These are phyloP conservation scores for Microstroma glucosiphilum DNA, from an alignment of 1,284 basidiomycete species.

Conservation along the genomic window DNA sequence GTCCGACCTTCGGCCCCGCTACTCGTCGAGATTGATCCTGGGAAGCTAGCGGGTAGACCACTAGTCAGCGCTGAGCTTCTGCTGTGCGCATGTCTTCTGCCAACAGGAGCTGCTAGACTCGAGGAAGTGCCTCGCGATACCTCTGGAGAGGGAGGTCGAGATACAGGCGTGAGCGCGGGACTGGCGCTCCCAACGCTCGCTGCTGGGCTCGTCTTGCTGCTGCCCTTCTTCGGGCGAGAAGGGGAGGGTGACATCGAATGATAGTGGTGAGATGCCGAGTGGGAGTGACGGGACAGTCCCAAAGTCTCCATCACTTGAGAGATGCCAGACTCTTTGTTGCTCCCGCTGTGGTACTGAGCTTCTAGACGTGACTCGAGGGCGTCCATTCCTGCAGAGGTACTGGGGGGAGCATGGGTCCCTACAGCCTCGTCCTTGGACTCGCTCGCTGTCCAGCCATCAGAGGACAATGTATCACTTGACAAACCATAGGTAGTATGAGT, in stretches of 20 bases:
- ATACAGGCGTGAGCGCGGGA: background rate
- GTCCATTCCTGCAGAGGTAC: background rate
- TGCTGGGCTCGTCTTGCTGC: too few relatives aligned
- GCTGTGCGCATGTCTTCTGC: background rate
- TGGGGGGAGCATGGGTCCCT: background rate
- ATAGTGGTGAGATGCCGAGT: background rate
- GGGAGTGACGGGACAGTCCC: background rate
- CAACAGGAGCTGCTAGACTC: background rate
- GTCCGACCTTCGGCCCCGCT: background rate
- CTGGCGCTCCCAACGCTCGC: background rate
- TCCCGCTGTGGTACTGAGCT: constrained; percentile 6
- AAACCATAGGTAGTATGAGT: background rate
- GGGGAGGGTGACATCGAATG: background rate
- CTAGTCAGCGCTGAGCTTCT: background rate
- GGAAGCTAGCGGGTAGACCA: too few relatives aligned
- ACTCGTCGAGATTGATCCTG: background rate
- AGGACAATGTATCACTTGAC: background rate
- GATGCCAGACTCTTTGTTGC: background rate
- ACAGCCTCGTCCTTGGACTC: background rate
- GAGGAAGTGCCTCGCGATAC: too few relatives aligned
- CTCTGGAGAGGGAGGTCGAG: background rate
- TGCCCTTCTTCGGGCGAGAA: too few relatives aligned
- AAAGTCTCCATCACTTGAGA: background rate
- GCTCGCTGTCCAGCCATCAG: background rate
- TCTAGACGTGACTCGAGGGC: background rate